Evolutionary conservation across 345 rosid genomes (phyloP), one percentile per base, ranked within the genome.

Genomic region (Populus deltoides): DNA sequence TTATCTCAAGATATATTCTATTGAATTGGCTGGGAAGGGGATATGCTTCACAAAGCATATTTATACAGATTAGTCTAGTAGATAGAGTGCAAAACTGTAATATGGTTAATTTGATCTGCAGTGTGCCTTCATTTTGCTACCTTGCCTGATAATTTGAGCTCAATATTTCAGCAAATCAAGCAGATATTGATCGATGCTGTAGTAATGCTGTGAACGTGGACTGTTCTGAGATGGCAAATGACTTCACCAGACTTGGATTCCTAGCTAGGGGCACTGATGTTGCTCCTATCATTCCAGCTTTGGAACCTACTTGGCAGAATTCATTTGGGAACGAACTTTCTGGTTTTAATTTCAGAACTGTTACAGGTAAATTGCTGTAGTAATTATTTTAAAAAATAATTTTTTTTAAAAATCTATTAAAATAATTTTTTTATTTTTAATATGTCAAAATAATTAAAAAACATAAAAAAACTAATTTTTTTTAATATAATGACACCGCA

Each of bases 161-260:
- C 53, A 70, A 66, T 76, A 31, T 89, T 86, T 87, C 94, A 95
- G 99, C 98, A 88, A 95, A 95, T 93, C 83, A 93, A 95, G 88
- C 98, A 95, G 90, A 90, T 95, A 75, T 81, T 95, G 83, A 95
- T 95, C 51, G 99, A 95, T 87, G 99, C 99, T 82, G 97, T 93
- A 49, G 98, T 95, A 66, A 93, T 86, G 99, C 99, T 87, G 98
- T 95, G 61, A 95, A 93, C 79, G 99, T 93, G 86, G 99, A 95
- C 87, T 95, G 93, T 77, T 92, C 20, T 73, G 99, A 95, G 90
- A 95, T 93, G 99, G 99, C 99, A 78, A 95, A 95, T 86, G 99
- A 95, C 88, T 95, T 95, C 87, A 95, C 99, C 73, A 93, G 98
- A 81, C 99, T 95, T 78, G 99, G 99, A 77, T 95, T 95, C 91